A percentile compares a stretch with the other conserved stretches of the same genome.
Evolutionary conservation across 2,329 filamentous ascomycete species (phyloP).

Genomic region (Xylaria sp.): DNA sequence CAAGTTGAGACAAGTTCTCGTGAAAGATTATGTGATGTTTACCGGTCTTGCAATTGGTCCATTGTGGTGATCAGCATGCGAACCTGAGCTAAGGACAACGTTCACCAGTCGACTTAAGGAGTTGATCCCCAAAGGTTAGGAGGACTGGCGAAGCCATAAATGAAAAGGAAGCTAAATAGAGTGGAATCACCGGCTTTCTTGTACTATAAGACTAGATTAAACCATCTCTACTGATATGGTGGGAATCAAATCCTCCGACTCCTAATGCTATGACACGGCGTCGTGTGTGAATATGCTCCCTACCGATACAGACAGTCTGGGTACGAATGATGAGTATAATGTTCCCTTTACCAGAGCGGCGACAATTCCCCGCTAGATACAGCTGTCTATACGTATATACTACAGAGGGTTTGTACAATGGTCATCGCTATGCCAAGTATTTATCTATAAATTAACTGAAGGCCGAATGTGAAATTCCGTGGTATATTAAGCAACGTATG

Average conservation of each 20-base stretch:
- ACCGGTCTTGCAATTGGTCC: neutral
- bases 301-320: neutral
- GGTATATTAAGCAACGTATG: neutral
- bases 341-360: neutral
- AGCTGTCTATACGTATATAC: conserved; percentile 19
- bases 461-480: conserved; percentile 7
- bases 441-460: conserved; percentile 11
- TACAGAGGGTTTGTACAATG: conserved; percentile 19
- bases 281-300: neutral
- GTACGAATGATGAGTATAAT: neutral
- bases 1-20: neutral
- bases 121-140: neutral
- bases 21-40: neutral
- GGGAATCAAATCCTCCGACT: neutral
- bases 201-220: neutral
- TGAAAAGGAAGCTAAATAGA: neutral
- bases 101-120: neutral
- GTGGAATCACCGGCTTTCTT: neutral
- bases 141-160: neutral
- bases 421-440: conserved; percentile 28
- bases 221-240: neutral
- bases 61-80: neutral
- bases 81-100: neutral
- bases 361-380: conserved; percentile 12
- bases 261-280: neutral